Evolutionary conservation across 192 early-diverging fungal genomes (phyloP), one percentile per base, ranked within the genome.

Genomic region (Coemansia sp.): DNA sequence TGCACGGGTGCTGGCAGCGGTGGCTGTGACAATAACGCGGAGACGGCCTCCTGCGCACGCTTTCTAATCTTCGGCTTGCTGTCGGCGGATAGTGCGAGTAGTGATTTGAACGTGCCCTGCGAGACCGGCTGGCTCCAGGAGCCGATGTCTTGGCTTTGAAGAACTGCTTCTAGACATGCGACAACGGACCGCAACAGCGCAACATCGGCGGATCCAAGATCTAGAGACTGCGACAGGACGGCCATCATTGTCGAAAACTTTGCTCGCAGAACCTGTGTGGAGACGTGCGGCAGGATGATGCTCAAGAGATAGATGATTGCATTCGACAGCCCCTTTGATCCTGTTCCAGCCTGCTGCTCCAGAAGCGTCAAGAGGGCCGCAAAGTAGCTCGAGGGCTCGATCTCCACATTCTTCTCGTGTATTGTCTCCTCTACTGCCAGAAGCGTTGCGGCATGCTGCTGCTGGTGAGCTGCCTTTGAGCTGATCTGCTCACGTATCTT

Each of bases 1-100:
- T 95, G 94, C 34, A 85, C 70, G 3, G 78, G 53, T 33, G 81
- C 74, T 9, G 92, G 91, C 25, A 88, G 84, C 34, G 95, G 93
- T 42, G 91, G 92, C 65, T 71, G 76, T 4, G 78, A 73, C 32
- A 96, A 74, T 46, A 97, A 81, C 41, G 77, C 72, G 35, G 82
- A 82, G 35, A 94, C 86, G 11, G 90, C 90, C 56, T 97, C 93
- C 64, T 92, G 91, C 29, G 95, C 94, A 56, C 91, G 77, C 76
- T 92, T 90, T 29, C 96, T 87, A 50, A 95, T 88, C 83, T 93
- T 96, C 35, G 96, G 93, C 54, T 94, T 86, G 50, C 76, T 82
- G 65, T 99, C 94, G 7, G 90, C 81, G 29, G 90, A 85, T 53
- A 95, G 87, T 41, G 89, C 73, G 29, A 97, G 77, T 48, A 99